Conservation (phyloP, 179 eudicot genomes). For the Silene coronaria region DNA sequence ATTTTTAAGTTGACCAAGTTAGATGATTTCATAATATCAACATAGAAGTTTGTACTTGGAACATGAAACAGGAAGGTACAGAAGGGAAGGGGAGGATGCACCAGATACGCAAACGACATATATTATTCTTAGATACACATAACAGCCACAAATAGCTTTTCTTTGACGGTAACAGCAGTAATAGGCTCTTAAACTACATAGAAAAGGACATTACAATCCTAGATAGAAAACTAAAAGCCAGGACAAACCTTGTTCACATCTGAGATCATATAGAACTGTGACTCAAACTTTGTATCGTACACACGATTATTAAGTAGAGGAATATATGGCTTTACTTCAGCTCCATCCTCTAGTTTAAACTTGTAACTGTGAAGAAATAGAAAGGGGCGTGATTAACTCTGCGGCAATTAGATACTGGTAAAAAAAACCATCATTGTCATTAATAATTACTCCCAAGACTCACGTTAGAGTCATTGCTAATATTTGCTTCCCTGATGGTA, state of each 20-base stretch:
- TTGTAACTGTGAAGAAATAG: conserved; percentile 62
- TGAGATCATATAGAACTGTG: conserved; percentile 92
- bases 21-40: background rate
- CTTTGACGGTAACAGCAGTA: background rate
- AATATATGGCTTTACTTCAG: conserved; percentile 79
- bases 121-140: background rate
- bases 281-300: conserved; percentile 93
- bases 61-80: background rate
- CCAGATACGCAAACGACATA: background rate
- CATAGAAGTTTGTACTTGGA: background rate
- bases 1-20: background rate
- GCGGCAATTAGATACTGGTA: background rate
- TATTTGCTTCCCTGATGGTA: conserved; percentile 96
- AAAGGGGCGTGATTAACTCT: conserved; percentile 4
- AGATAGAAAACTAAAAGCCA: background rate
- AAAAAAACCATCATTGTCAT: background rate
- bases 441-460: conserved; percentile 29
- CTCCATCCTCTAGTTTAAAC: conserved; percentile 88
- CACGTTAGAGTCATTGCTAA: conserved; percentile 76
- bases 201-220: background rate
- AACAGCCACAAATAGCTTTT: background rate
- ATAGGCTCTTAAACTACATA: background rate
- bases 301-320: conserved; percentile 90
- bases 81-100: background rate
- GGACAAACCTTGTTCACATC: conserved; percentile 80